These are phyloP conservation scores for Dendrocalamus sinicus DNA, from an alignment of 176 grass and related monocot genomes.

Conservation along the genomic window DNA sequence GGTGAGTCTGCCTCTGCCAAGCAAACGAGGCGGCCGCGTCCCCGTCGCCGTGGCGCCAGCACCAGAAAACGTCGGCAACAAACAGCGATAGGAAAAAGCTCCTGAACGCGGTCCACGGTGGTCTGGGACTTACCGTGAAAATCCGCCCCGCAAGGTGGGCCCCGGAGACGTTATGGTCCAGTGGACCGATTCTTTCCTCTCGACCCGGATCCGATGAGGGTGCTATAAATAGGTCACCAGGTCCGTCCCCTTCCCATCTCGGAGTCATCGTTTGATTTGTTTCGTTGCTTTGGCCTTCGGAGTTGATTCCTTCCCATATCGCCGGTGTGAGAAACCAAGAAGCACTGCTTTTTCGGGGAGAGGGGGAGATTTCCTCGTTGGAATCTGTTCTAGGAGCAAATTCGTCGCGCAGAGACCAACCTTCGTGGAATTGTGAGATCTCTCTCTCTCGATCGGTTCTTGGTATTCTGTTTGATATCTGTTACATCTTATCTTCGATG, in stretches of 20 bases:
- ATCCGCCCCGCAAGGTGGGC: not conserved
- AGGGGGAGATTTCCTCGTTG: not conserved
- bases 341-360: not conserved
- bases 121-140: not conserved
- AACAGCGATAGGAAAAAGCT: not conserved
- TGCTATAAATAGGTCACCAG: slow-evolving; percentile 33
- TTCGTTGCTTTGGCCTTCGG: not conserved
- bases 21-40: not conserved
- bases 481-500: not conserved
- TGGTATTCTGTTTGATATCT: not conserved
- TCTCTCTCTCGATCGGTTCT: not conserved
- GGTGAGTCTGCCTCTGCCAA: not conserved
- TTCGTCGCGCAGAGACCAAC: not conserved
- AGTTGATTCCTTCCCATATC: not conserved
- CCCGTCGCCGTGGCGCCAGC: no score
- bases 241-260: not conserved
- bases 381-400: not conserved
- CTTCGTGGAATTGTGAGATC: slow-evolving; percentile 47
- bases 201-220: not conserved
- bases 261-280: not conserved
- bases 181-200: slow-evolving; percentile 18
- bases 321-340: not conserved
- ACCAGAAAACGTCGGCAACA: not conserved
- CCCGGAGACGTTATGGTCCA: not conserved
- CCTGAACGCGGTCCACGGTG: slow-evolving; percentile 39